These are phyloP conservation scores for Diaporthe australafricana DNA, from an alignment of 2,329 filamentous ascomycete species.

Conservation along the genomic window DNA sequence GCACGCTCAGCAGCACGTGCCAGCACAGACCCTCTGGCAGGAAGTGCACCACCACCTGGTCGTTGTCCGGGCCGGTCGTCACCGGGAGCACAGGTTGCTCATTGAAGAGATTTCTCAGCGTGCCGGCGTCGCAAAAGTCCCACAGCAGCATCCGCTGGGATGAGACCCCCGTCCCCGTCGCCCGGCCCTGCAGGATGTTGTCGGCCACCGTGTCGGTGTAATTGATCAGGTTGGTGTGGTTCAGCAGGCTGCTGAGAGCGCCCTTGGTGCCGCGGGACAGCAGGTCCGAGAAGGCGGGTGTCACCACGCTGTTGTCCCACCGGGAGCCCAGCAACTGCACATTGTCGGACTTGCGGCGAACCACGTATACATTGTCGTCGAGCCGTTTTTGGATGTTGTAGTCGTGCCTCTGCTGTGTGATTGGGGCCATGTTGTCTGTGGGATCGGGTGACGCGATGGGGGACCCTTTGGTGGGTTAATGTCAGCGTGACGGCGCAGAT, in stretches of 20 bases:
- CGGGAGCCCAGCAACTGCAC: slow-evolving; percentile 49
- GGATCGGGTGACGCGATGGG: background rate
- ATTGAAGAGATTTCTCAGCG: slow-evolving; percentile 53
- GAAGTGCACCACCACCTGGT: slow-evolving; percentile 45
- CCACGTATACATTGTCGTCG: slow-evolving; percentile 47
- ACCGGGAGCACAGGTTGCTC: slow-evolving; percentile 41
- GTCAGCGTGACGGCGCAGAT: background rate
- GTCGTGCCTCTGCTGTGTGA: slow-evolving; percentile 41
- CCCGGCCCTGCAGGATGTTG: slow-evolving; percentile 37
- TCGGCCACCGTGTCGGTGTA: slow-evolving; percentile 48
- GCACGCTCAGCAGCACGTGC: slow-evolving; percentile 63
- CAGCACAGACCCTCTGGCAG: slow-evolving; percentile 66
- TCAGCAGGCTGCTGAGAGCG: slow-evolving; percentile 53
- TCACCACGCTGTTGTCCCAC: slow-evolving; percentile 37
- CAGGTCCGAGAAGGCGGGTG: slow-evolving; percentile 41
- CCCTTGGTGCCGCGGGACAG: slow-evolving; percentile 44
- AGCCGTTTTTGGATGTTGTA: slow-evolving; percentile 48
- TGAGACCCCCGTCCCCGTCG: slow-evolving; percentile 23
- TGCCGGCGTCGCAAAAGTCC: slow-evolving; percentile 66
- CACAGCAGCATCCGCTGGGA: slow-evolving; percentile 54
- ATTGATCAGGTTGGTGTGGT: slow-evolving; percentile 63
- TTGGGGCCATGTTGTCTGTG: slow-evolving; percentile 16
- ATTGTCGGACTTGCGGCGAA: slow-evolving; percentile 45
- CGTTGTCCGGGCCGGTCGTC: slow-evolving; percentile 33
- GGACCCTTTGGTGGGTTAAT: background rate